Evolutionary conservation across 805 yeast genomes (phyloP).

Genomic region (Candida corydali): DNA sequence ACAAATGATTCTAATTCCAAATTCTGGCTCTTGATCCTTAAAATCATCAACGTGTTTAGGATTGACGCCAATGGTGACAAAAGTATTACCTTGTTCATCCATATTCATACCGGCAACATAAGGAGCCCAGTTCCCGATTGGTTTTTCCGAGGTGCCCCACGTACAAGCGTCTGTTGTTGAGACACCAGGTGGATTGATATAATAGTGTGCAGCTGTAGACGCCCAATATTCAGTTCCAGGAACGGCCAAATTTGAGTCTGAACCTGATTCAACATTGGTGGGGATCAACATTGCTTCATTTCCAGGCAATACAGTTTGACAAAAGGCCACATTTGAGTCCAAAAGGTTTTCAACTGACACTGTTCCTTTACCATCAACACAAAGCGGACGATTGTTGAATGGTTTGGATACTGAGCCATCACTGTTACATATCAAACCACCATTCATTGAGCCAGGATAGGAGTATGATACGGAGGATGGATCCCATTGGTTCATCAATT

Average conservation of each 20-base stretch:
- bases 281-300: slow-evolving; percentile 94
- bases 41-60: slow-evolving; percentile 74
- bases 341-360: slow-evolving; percentile 60
- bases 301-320: slow-evolving; percentile 93
- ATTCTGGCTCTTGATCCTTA: slow-evolving; percentile 51
- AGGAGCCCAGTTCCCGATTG: slow-evolving; percentile 90
- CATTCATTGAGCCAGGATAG: slow-evolving; percentile 75
- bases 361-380: slow-evolving; percentile 76
- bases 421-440: slow-evolving; percentile 75
- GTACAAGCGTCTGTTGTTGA: slow-evolving; percentile 71
- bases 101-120: slow-evolving; percentile 90
- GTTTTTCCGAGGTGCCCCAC: slow-evolving; percentile 71
- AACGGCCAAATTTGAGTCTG: slow-evolving; percentile 62
- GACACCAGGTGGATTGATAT: slow-evolving; percentile 80
- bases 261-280: slow-evolving; percentile 54
- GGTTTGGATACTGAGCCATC: slow-evolving; percentile 68
- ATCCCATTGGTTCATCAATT: slow-evolving; percentile 88
- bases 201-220: slow-evolving; percentile 80
- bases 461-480: slow-evolving; percentile 65
- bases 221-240: slow-evolving; percentile 87
- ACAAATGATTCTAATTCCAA: slow-evolving; percentile 73
- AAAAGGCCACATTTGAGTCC: slow-evolving; percentile 64
- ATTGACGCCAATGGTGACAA: slow-evolving; percentile 86
- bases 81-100: slow-evolving; percentile 67
- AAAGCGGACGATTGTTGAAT: slow-evolving; percentile 52